Percentiles rank a stretch among this genome's conserved stretches.
These are phyloP conservation scores for Fulvia fulva DNA, from an alignment of 2,329 filamentous ascomycete genomes.

Conservation along the genomic window DNA sequence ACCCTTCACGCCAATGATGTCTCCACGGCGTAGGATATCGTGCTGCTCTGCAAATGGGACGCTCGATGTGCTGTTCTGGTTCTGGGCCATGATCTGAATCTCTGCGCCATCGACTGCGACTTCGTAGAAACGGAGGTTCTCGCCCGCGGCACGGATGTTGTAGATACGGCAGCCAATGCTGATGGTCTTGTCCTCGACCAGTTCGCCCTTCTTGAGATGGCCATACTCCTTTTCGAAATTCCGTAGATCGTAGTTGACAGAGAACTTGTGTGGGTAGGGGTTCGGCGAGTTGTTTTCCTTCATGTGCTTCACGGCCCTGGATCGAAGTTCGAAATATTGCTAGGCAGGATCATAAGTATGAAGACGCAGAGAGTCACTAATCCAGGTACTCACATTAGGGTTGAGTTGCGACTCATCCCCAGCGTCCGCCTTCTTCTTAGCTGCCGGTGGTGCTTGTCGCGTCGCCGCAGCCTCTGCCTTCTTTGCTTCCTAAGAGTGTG, in stretches of 20 bases:
- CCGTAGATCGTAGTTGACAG: conserved; percentile 75
- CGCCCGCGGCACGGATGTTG: conserved; percentile 74
- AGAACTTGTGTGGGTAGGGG: conserved; percentile 92
- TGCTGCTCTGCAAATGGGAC: conserved; percentile 82
- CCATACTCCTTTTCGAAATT: conserved; percentile 76
- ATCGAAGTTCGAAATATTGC: conserved; percentile 97
- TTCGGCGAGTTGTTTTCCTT: conserved; percentile 70
- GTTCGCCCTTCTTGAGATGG: conserved; percentile 82
- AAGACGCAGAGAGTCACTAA: neutral
- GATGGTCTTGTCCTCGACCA: conserved; percentile 69
- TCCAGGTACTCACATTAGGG: conserved; percentile 57
- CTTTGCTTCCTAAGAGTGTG: conserved; percentile 59
- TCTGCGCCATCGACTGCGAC: conserved; percentile 70
- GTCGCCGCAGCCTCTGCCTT: conserved; percentile 81
- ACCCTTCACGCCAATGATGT: conserved; percentile 84
- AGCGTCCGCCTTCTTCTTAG: conserved; percentile 57
- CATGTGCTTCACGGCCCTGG: conserved; percentile 72
- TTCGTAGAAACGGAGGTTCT: conserved; percentile 91
- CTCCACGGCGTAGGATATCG: conserved; percentile 80
- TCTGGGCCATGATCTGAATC: conserved; percentile 89
- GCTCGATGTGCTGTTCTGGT: conserved; percentile 67
- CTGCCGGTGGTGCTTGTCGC: conserved; percentile 54
- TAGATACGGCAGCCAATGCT: conserved; percentile 83
- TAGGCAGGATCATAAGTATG: conserved; percentile 34
- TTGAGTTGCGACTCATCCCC: conserved; percentile 69